A percentile compares a stretch with the other conserved stretches of the same genome.
These are phyloP conservation scores for Postia placenta DNA, from an alignment of 768 basidiomycete genomes.

Conservation along the genomic window DNA sequence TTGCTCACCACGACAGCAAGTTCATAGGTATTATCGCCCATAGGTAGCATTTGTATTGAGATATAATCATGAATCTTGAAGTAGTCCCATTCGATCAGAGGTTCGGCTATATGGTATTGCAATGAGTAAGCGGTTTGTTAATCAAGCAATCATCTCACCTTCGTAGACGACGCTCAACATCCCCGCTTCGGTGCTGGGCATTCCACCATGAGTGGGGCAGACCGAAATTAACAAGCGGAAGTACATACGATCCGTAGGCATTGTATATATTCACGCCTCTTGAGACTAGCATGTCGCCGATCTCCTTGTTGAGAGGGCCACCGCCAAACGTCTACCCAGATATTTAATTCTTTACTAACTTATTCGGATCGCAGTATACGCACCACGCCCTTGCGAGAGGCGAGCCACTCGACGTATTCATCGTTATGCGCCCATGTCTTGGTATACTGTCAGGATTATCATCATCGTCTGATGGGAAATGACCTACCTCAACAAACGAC, in stretches of 20 bases:
- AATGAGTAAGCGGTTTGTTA: neutral
- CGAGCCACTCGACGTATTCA: conserved; percentile 10
- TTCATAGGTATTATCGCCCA: conserved; percentile 13
- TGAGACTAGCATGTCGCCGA: neutral
- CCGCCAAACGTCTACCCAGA: neutral
- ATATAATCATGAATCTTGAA: conserved; percentile 14
- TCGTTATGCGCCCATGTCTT: conserved; percentile 15
- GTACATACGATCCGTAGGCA: neutral
- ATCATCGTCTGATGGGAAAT: neutral
- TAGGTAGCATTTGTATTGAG: conserved; percentile 8
- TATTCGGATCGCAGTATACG: neutral
- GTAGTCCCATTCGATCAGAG: conserved; percentile 17
- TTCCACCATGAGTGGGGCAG: conserved; percentile 26
- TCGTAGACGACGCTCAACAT: neutral
- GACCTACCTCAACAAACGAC: conserved; percentile 11
- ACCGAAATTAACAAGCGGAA: conserved; percentile 29
- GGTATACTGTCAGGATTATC: neutral
- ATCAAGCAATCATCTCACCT: neutral
- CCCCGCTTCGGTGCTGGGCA: conserved; percentile 8
- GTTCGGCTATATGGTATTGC: conserved; percentile 8
- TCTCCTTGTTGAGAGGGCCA: neutral
- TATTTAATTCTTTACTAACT: too few species aligned
- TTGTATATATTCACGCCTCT: neutral
- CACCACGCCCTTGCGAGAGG: conserved; percentile 11
- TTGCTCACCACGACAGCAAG: conserved; percentile 13